These are phyloP conservation scores for Amylocarpus encephaloides DNA, from an alignment of 2,329 filamentous ascomycete species.

Conservation along the genomic window DNA sequence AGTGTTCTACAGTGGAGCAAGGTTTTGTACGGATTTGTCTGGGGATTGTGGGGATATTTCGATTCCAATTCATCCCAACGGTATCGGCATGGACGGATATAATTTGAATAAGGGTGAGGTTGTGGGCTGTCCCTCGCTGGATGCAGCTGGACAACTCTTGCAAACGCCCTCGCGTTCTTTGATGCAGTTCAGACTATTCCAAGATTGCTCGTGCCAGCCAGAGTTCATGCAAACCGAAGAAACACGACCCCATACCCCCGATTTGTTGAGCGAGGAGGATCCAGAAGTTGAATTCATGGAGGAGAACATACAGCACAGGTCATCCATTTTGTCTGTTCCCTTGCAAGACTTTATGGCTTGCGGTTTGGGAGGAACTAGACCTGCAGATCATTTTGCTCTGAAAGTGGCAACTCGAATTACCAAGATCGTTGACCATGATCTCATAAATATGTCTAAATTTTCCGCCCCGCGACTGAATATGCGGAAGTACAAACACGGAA, in stretches of 20 bases:
- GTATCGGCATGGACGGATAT: conserved; percentile 36
- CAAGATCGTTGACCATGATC: neutral
- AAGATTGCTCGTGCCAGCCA: conserved; percentile 32
- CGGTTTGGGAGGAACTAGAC: conserved; percentile 52
- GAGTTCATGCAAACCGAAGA: conserved; percentile 15
- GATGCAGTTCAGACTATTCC: conserved; percentile 44
- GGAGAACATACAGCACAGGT: conserved; percentile 28
- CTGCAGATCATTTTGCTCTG: conserved; percentile 59
- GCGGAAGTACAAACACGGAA: conserved; percentile 14
- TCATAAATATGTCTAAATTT: conserved; percentile 13
- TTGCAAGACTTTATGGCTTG: conserved; percentile 45
- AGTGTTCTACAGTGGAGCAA: conserved; percentile 75
- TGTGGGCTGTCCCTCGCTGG: conserved; percentile 14
- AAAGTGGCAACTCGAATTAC: conserved; percentile 37
- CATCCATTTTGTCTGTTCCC: conserved; percentile 5
- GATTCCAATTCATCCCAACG: conserved; percentile 43
- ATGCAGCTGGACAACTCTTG: neutral
- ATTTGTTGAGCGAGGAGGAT: conserved; percentile 15
- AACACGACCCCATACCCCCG: conserved; percentile 21
- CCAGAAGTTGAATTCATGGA: conserved; percentile 31
- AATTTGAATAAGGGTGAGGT: conserved; percentile 17
- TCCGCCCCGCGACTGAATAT: conserved; percentile 8
- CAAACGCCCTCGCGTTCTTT: conserved; percentile 38
- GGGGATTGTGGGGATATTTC: conserved; percentile 52
- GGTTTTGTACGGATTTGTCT: conserved; percentile 75